A percentile compares a stretch with the other conserved stretches of the same genome.
Conservation (phyloP, 176 grass and related monocot species). For the Zoysia pacifica region DNA sequence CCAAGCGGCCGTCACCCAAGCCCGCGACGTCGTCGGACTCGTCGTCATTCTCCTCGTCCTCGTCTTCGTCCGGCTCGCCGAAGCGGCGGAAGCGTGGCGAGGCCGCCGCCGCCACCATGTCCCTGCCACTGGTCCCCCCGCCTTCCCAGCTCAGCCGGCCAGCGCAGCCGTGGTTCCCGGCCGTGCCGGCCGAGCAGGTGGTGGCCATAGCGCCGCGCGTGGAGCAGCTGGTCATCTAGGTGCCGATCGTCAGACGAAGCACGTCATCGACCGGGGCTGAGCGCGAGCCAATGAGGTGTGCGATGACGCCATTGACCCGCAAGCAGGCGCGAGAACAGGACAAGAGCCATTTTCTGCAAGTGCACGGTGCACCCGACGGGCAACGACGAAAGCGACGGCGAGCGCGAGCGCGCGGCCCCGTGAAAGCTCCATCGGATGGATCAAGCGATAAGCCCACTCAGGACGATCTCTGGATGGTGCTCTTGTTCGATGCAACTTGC, state of each 20-base stretch:
- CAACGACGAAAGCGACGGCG: constrained; percentile 9
- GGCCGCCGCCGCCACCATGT: constrained; percentile 57
- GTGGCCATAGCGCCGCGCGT: constrained; percentile 31
- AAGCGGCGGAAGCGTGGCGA: constrained; percentile 73
- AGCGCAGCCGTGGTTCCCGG: constrained; percentile 48
- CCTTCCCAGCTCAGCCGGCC: constrained; percentile 42
- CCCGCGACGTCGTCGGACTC: constrained; percentile 46
- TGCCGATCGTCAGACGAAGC: background rate
- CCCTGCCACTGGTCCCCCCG: constrained; percentile 38
- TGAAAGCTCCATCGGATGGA: constrained; percentile 33
- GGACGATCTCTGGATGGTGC: constrained; percentile 3
- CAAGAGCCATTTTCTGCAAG: background rate
- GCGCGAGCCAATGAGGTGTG: background rate
- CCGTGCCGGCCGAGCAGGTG: constrained; percentile 28
- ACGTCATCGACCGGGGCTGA: background rate
- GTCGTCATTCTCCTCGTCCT: constrained; percentile 6
- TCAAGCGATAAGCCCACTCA: no score
- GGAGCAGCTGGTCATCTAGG: constrained; percentile 61
- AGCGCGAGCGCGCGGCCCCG: background rate
- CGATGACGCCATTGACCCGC: background rate
- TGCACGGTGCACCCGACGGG: constrained; percentile 23
- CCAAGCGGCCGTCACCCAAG: constrained; percentile 59
- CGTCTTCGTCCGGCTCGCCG: constrained; percentile 33
- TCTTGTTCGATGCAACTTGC: constrained; percentile 36
- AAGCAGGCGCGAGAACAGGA: background rate